Conservation (phyloP, 306 rosid genomes). For the Potentilla sterilis region DNA sequence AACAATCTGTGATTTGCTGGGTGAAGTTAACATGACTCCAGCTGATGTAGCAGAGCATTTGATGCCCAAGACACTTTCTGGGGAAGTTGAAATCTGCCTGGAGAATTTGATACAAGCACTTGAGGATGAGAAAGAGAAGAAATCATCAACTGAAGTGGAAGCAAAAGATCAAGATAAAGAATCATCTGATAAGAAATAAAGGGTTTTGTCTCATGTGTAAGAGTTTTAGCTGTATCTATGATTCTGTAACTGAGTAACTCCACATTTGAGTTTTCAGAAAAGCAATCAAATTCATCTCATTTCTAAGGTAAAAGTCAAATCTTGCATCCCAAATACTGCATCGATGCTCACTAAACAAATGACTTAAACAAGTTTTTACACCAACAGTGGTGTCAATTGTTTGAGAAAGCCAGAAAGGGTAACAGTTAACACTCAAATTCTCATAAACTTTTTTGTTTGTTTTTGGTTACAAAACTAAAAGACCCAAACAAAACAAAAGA, state of each 20-base stretch:
- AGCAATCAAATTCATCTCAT: not conserved
- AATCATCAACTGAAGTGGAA: slow-evolving; percentile 1
- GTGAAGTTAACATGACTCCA: slow-evolving; percentile 47
- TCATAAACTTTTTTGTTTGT: too few species aligned
- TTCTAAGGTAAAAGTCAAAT: not conserved
- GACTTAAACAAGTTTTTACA: too few species aligned
- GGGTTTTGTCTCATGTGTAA: not conserved
- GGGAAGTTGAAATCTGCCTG: slow-evolving; percentile 34
- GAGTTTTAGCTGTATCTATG: not conserved
- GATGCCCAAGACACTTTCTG: slow-evolving; percentile 56
- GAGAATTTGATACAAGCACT: slow-evolving; percentile 52
- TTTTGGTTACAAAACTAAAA: too few species aligned
- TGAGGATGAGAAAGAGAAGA: slow-evolving; percentile 29
- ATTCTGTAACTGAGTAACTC: not conserved
- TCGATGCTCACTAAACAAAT: not conserved
- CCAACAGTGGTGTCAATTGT: too few species aligned
- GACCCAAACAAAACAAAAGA: too few species aligned
- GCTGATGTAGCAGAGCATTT: slow-evolving; percentile 91
- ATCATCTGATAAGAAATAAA: not conserved
- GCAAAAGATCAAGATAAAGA: not conserved
- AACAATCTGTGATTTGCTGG: slow-evolving; percentile 32
- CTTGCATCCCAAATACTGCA: not conserved
- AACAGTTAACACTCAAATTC: too few species aligned
- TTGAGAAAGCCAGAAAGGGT: too few species aligned
- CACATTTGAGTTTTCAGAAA: not conserved